Evolutionary conservation across 768 basidiomycete species (phyloP), one percentile per base, ranked within the genome.

Genomic region (Lanmaoa pseudosensibilis): DNA sequence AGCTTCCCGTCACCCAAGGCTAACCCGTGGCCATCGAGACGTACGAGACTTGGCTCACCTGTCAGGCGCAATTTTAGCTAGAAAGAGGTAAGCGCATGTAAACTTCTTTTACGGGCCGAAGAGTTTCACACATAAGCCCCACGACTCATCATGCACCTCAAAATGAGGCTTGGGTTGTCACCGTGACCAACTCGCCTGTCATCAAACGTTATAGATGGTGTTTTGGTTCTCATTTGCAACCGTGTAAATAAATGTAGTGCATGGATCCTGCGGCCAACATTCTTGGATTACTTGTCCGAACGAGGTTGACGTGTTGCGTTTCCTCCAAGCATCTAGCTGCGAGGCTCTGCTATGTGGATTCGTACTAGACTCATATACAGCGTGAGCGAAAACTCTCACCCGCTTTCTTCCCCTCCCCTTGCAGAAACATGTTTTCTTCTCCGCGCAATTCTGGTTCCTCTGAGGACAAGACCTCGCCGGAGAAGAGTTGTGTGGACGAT

Each of bases 371-470:
- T 46, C 32, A 53, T 50, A 60, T 63, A 53, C 16, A 30, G 11
- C 21, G 5, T 18, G 12, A 30, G 36, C 6, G 2, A 15, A 27
- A n/a, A 11, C 11, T 15, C 3, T 43, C 18, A 3, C 21, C 10
- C 16, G 4, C 10, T 19, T 34, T 46, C 39, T 38, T 33, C 36
- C 25, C n/a, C 40, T 36, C 15, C 11, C 16, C 10, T 13, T 21
- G 12, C 33, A 43, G 16, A 50, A 38, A 34, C 4, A 61, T 64
- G 62, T 32, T 19, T 16, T 38, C 23, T 19, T 12, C 45, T 19
- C 37, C n/a, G 2, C 9, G 10, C 4, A 33, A 16, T 16, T 40
- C 43, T 37, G 36, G 1, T 32, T 8, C 37, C 41, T 25, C 34
- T 0, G 39, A 37, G 30, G 40, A 45, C 2, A 23, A 19, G 0